Base-by-base conservation (phyloP, 83 land plant species). In the Picea engelmannii region DNA sequence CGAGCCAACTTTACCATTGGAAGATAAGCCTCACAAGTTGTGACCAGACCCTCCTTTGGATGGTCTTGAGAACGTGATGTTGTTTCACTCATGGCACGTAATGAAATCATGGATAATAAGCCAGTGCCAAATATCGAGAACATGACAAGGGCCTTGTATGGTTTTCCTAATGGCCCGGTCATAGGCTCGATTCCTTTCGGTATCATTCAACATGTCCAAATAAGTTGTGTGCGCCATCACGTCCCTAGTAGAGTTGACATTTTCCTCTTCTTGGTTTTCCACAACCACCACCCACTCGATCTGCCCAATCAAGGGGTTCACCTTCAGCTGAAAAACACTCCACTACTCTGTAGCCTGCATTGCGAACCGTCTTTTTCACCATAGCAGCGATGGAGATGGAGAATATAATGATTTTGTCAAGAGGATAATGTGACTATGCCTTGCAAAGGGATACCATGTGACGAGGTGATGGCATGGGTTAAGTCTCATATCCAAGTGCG, bases 131-230 rank as follows among this genome's bases (percentile, higher is more conserved):
- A 95, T 94, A 71, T 95, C 97, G 40, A 95, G 95, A 73, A 94
- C 97, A 83, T 88, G 21, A 85, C 83, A 31, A 31, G 31, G 31
- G 31, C 31, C 31, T 31, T 1, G 31, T 31, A 31, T 31, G 31
- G 31, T 31, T 76, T 92, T 92, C 16, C 86, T 76, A 70, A 95
- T 95, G 77, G 98, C 96, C 13, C 40, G 67, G 66, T 88, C 84
- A 70, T 79, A 95, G 23, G 93, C 95, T 49, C 76, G 68, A 80
- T 95, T 95, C 69, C 98, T 78, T 47, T 58, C 42, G 63, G 82
- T 70, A 64, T 95, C 98, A 74, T 95, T 95, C 66, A 95, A 91
- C 98, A 95, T 95, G 86, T 95, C 98, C 66, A 95, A 83, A 79
- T 95, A 95, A 58, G 92, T 88, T 11, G 96, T 92, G 63, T 85